phyloP scores from a whole-genome alignment of 768 basidiomycete genomes.

The Russula emetica region DNA sequence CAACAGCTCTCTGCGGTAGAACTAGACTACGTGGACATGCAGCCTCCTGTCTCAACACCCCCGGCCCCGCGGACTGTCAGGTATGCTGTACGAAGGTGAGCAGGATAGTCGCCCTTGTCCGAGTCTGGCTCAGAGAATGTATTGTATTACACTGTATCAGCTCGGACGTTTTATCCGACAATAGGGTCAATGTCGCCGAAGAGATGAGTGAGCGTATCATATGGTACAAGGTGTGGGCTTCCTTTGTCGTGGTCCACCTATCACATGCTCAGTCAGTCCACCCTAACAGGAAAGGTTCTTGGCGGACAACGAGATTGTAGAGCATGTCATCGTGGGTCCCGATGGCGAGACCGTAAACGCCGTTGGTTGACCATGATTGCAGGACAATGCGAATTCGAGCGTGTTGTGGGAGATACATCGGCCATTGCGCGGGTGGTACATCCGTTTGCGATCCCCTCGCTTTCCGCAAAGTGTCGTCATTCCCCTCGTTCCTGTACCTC shows the following conservation, averaged over 20 bases:
- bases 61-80: background rate
- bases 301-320: constrained; percentile 69
- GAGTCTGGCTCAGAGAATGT: background rate
- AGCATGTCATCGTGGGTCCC: constrained; percentile 60
- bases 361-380: background rate
- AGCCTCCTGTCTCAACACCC: background rate
- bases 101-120: background rate
- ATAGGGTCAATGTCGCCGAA: constrained; percentile 59
- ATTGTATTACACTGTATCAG: constrained; percentile 36
- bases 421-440: constrained; percentile 81
- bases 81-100: constrained; percentile 21
- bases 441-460: constrained; percentile 64
- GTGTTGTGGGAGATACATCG: constrained; percentile 74
- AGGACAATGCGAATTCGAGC: constrained; percentile 66
- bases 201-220: constrained; percentile 55
- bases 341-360: background rate
- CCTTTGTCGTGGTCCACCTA: background rate
- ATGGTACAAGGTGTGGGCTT: constrained; percentile 63
- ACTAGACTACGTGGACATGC: background rate
- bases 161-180: constrained; percentile 68
- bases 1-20: background rate
- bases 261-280: constrained; percentile 24
- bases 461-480: constrained; percentile 53
- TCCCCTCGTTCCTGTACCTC: constrained; percentile 35
- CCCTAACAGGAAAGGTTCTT: constrained; percentile 63